Percentiles rank a stretch among this genome's conserved stretches.
phyloP scores from a whole-genome alignment of 2,329 filamentous ascomycete genomes.

The Juglanconis oblonga region DNA sequence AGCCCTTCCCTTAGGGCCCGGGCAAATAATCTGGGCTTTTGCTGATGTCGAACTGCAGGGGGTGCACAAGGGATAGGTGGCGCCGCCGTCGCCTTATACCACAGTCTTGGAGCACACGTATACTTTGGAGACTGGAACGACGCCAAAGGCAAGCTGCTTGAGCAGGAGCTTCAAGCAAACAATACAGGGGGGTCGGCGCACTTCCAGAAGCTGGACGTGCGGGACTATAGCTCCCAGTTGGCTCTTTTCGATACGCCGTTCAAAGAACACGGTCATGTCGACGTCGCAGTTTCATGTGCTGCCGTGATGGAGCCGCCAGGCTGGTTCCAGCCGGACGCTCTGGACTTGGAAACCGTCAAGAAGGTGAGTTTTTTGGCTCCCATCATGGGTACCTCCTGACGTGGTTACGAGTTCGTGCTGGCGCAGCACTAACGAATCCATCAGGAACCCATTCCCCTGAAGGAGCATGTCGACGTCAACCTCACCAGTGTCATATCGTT shows the following conservation, averaged over 20 bases:
- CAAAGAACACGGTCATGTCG: slow-evolving; percentile 41
- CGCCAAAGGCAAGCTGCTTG: slow-evolving; percentile 19
- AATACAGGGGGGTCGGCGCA: slow-evolving; percentile 21
- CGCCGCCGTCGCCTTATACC: slow-evolving; percentile 22
- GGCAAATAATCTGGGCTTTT: not conserved
- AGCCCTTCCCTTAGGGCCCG: not conserved
- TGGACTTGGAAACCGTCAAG: slow-evolving; percentile 41
- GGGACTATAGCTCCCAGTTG: slow-evolving; percentile 42
- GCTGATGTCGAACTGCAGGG: slow-evolving; percentile 11
- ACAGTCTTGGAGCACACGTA: slow-evolving; percentile 23
- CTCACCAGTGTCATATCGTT: slow-evolving; percentile 45
- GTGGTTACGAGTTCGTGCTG: too few species aligned
- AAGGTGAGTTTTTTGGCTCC: slow-evolving; percentile 27
- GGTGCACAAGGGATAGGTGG: slow-evolving; percentile 27
- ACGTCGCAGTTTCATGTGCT: slow-evolving; percentile 47
- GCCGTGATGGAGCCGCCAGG: slow-evolving; percentile 39
- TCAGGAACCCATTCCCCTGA: slow-evolving; percentile 30
- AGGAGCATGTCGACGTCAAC: slow-evolving; percentile 43
- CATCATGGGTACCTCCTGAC: not conserved
- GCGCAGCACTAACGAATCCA: not conserved
- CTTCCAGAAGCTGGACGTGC: slow-evolving; percentile 44
- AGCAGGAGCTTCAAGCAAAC: slow-evolving; percentile 13
- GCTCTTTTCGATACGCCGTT: slow-evolving; percentile 44
- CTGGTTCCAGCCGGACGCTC: slow-evolving; percentile 39
- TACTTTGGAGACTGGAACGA: slow-evolving; percentile 27